phyloP scores from a whole-genome alignment of 2,329 filamentous ascomycete species.

The Paraphaeosphaeria sporulosa region DNA sequence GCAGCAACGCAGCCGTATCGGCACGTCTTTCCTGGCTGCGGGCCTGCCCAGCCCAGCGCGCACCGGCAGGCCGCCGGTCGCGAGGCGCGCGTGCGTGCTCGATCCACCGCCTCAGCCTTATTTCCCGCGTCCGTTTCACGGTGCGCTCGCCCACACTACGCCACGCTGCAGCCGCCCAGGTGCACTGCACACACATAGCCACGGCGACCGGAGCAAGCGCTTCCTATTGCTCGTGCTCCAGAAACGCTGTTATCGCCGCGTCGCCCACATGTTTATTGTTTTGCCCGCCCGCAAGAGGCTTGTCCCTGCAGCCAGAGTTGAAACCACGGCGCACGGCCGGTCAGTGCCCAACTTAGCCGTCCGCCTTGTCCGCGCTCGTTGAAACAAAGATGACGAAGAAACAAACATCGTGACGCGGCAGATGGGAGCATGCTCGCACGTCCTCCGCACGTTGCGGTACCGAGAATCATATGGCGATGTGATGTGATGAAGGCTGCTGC shows the following conservation, averaged over 20 bases:
- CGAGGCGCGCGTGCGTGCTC: too few relatives aligned
- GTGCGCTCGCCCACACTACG: not conserved
- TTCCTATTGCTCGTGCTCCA: constrained; percentile 1
- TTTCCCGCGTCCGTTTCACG: not conserved
- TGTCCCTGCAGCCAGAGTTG: constrained; percentile 12
- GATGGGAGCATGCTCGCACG: not conserved
- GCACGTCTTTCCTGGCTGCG: not conserved
- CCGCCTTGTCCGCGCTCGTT: constrained; percentile 9
- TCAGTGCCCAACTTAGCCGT: not conserved
- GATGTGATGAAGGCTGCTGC: not conserved
- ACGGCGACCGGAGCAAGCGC: not conserved
- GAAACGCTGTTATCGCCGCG: not conserved
- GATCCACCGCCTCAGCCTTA: not conserved
- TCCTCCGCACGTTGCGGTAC: not conserved
- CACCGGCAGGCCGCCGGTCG: too few relatives aligned
- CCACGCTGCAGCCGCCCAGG: constrained; percentile 9
- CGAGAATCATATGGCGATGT: not conserved
- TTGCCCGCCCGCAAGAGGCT: not conserved
- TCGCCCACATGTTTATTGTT: not conserved
- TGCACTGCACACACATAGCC: constrained; percentile 5
- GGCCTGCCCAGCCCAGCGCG: too few relatives aligned
- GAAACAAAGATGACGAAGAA: constrained; percentile 9
- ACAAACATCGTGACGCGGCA: constrained; percentile 3
- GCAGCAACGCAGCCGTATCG: not conserved
- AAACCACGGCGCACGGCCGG: constrained; percentile 2